Conservation (phyloP, 2,329 filamentous ascomycete species). For the Magnaporthiopsis poae region DNA sequence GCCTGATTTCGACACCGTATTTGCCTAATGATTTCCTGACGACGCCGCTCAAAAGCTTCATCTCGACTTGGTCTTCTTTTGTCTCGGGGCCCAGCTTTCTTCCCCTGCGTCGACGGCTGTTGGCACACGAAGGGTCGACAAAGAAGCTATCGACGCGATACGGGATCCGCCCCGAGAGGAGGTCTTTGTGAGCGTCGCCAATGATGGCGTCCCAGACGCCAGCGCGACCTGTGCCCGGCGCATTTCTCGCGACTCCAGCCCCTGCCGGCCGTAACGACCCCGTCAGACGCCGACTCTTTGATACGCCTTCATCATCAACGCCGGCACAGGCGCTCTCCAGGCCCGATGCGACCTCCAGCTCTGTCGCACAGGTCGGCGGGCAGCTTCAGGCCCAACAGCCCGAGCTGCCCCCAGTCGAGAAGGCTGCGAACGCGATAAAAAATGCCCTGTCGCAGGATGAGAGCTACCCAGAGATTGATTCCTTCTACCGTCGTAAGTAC, state of each 20-base stretch:
- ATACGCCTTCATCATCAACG: constrained; percentile 3
- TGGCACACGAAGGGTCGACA: not conserved
- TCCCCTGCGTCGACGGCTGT: not conserved
- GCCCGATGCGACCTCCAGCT: constrained; percentile 13
- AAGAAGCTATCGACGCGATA: not conserved
- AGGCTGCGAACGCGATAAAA: constrained; percentile 77
- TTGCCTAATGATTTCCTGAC: not conserved
- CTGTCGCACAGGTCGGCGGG: not conserved
- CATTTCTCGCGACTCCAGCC: constrained; percentile 66
- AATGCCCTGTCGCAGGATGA: constrained; percentile 65
- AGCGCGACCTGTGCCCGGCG: constrained; percentile 63
- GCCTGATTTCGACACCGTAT: not conserved
- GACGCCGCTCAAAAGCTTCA: not conserved
- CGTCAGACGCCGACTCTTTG: constrained; percentile 6
- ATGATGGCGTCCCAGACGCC: constrained; percentile 56
- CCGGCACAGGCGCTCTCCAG: constrained; percentile 13
- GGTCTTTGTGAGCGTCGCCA: not conserved
- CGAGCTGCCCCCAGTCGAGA: constrained; percentile 58
- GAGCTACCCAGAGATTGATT: constrained; percentile 79
- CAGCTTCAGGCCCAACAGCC: not conserved
- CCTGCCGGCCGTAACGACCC: constrained; percentile 39
- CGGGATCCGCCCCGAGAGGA: no score
- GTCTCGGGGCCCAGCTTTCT: not conserved
- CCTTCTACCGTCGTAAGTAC: constrained; percentile 73
- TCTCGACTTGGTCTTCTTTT: not conserved